Percentiles rank a stretch among this genome's conserved stretches.
Evolutionary conservation across 2,329 filamentous ascomycete species (phyloP).

Genomic region (Arthrobotrys musiformis): DNA sequence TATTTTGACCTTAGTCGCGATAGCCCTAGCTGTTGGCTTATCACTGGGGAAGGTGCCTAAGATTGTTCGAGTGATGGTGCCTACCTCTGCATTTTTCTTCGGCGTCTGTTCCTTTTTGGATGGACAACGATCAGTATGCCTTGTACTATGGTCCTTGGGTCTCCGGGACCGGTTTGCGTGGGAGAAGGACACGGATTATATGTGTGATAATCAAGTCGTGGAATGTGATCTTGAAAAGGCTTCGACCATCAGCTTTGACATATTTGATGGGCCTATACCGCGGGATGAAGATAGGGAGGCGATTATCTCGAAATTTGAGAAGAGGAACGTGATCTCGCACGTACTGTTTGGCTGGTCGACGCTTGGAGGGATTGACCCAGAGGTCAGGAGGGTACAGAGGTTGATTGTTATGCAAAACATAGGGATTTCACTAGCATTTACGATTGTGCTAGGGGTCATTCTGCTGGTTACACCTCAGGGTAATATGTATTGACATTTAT

Average conservation of each 20-base stretch:
- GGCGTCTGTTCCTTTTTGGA: conserved; percentile 38
- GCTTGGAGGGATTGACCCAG: conserved; percentile 30
- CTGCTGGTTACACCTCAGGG: conserved; percentile 25
- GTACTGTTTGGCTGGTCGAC: conserved; percentile 37
- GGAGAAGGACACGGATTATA: conserved; percentile 39
- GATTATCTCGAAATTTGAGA: conserved; percentile 20
- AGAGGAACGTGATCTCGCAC: conserved; percentile 29
- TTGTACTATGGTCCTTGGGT: conserved; percentile 31
- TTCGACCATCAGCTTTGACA: conserved; percentile 36
- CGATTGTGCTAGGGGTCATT: conserved; percentile 9
- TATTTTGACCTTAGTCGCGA: conserved; percentile 22
- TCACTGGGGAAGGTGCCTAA: conserved; percentile 30
- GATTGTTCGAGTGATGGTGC: conserved; percentile 13
- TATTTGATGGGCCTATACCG: conserved; percentile 47
- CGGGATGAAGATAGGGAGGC: conserved; percentile 24
- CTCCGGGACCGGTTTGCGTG: conserved; percentile 41
- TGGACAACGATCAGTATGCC: conserved; percentile 34
- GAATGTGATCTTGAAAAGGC: conserved; percentile 44
- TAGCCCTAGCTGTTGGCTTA: conserved; percentile 27
- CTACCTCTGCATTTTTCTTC: conserved; percentile 17
- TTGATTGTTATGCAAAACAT: conserved; percentile 47
- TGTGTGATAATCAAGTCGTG: conserved; percentile 7
- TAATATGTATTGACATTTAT: conserved; percentile 24
- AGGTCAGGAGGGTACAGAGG: conserved; percentile 34
- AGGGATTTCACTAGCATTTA: conserved; percentile 15